Conservation (phyloP, 805 yeast genomes). For the Blastobotrys robertii region DNA sequence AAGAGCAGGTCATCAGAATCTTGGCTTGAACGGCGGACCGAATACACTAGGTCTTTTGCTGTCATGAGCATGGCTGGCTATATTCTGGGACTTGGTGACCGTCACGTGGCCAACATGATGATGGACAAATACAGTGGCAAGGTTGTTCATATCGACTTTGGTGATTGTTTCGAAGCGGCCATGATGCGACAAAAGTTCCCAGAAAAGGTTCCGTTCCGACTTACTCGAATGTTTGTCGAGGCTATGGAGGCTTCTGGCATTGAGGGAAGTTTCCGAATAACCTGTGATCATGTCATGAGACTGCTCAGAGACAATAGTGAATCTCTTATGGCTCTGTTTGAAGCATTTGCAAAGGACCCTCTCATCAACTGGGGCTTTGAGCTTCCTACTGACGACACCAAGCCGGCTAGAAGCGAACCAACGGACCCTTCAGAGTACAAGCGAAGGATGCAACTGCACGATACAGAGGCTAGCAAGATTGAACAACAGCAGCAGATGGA, state of each 20-base stretch:
- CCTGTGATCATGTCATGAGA: slow-evolving; percentile 95
- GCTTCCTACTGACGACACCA: slow-evolving; percentile 45
- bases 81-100: slow-evolving; percentile 90
- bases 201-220: slow-evolving; percentile 93
- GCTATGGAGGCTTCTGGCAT: slow-evolving; percentile 99
- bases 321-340: slow-evolving; percentile 93
- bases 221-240: slow-evolving; percentile 92
- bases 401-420: slow-evolving; percentile 9
- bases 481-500: slow-evolving; percentile 61
- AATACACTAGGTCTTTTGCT: slow-evolving; percentile 90
- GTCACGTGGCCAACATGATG: slow-evolving; percentile 97
- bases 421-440: slow-evolving; percentile 57
- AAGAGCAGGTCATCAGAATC: slow-evolving; percentile 94
- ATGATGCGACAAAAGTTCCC: slow-evolving; percentile 94
- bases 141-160: slow-evolving; percentile 95
- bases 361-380: slow-evolving; percentile 98
- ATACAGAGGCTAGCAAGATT: slow-evolving; percentile 62
- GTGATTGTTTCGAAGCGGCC: slow-evolving; percentile 98
- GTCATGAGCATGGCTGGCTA: slow-evolving; percentile 99
- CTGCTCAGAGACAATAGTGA: slow-evolving; percentile 90
- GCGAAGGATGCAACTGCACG: slow-evolving; percentile 66
- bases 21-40: slow-evolving; percentile 95
- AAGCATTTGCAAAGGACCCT: slow-evolving; percentile 98
- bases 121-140: slow-evolving; percentile 90
- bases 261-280: slow-evolving; percentile 93